Evolutionary conservation across 2,329 filamentous ascomycete genomes (phyloP), one percentile per base, ranked within the genome.

Genomic region (Cercospora sojina): DNA sequence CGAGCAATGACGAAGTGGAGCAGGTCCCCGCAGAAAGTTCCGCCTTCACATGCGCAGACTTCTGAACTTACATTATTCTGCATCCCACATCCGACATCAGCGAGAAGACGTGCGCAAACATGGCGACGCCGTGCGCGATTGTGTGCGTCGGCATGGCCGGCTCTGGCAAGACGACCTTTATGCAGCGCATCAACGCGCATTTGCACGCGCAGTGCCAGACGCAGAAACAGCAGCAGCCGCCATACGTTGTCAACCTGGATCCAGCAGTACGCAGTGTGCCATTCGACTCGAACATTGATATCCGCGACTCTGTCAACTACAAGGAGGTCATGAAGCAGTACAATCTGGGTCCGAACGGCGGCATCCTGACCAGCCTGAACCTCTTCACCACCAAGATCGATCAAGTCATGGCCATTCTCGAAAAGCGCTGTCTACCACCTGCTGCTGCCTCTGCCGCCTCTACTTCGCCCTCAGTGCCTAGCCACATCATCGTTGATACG

Each of bases 241-340:
- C 96, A 4, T 99, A 99, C 79, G 93, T 98, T 66, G 88, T 99
- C 77, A 99, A 99, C 80, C 90, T 99, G 69, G 95, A 99, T 77
- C 95, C 95, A 1, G 95, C 96, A 47, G 95, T 99, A 8, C 87
- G 93, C 75, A 92, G 90, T 72, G 91, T 97, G 6, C 95, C 96
- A 3, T 99, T 97, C 77, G 94, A 97, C 73, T 89, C 91, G 79
- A 99, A 99, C 80, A 98, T 99, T 81, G 95, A 99, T 80, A 99
- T 99, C 74, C 92, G 96, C 75, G 95, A 99, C 81, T 95, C 91
- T 27, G 94, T 99, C 79, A 97, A 99, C 85, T 99, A 99, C 84
- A 95, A 97, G 79, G 94, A 99, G 80, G 95, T 99, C 70, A 99
- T 99, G 96, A 96, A 94, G 81, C 93, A 98, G 81, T 98, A 97